Evolutionary conservation across 164 flowering plant species (phyloP).

Genomic region (Warburgia ugandensis): DNA sequence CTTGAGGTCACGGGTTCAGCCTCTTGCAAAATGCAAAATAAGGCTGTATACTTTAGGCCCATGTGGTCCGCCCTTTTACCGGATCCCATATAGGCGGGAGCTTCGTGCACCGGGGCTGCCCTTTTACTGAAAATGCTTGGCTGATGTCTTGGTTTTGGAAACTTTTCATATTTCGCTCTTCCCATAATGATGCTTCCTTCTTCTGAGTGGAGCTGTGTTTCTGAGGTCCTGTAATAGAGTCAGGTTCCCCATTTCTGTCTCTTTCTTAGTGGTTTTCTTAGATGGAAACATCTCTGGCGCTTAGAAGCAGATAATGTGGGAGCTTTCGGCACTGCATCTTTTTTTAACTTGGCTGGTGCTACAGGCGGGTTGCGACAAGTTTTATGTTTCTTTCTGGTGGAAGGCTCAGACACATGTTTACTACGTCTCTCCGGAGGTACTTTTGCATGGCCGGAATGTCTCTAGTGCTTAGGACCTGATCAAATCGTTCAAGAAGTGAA

Average conservation of each 20-base stretch:
- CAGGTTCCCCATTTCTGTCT: slow-evolving; percentile 4
- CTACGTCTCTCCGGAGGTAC: slow-evolving; percentile 8
- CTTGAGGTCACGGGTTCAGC: too few relatives aligned
- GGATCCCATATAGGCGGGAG: too few relatives aligned
- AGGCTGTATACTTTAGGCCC: too few relatives aligned
- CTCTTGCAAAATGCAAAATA: too few relatives aligned
- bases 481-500: not conserved
- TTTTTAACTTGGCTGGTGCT: not conserved
- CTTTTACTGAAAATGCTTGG: slow-evolving; percentile 2
- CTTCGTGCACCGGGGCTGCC: too few relatives aligned
- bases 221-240: not conserved
- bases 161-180: slow-evolving; percentile 3
- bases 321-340: not conserved
- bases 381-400: slow-evolving; percentile 8
- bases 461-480: slow-evolving; percentile 17
- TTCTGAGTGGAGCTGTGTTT: slow-evolving; percentile 8
- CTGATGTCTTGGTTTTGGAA: slow-evolving; percentile 3
- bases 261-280: not conserved
- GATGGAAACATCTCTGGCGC: not conserved
- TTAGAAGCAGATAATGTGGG: not conserved
- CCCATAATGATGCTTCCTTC: slow-evolving; percentile 6
- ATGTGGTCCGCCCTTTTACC: too few relatives aligned
- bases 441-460: slow-evolving; percentile 9
- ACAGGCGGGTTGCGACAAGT: not conserved
- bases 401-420: slow-evolving; percentile 1